These are phyloP conservation scores for Dactylellina haptotyla DNA, from an alignment of 2,329 filamentous ascomycete species.

Conservation along the genomic window DNA sequence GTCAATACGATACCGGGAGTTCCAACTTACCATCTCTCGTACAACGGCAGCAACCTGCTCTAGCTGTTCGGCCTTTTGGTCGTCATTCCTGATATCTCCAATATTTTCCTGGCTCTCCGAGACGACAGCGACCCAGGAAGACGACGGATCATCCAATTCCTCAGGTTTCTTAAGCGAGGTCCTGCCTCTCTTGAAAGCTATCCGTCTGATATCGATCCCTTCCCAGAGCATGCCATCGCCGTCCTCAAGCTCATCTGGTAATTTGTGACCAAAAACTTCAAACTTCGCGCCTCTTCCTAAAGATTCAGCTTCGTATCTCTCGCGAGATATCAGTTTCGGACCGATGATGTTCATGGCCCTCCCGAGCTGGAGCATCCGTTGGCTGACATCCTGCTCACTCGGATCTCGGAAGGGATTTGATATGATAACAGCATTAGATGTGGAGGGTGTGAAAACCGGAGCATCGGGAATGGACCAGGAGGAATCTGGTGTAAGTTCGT, in stretches of 20 bases:
- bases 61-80: slow-evolving; percentile 36
- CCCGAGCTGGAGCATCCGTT: slow-evolving; percentile 49
- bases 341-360: slow-evolving; percentile 49
- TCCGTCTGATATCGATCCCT: slow-evolving; percentile 37
- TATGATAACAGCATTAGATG: slow-evolving; percentile 34
- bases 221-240: slow-evolving; percentile 47
- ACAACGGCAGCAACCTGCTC: slow-evolving; percentile 46
- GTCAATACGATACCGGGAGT: background rate
- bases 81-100: slow-evolving; percentile 21
- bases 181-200: slow-evolving; percentile 46
- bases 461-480: slow-evolving; percentile 42
- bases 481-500: slow-evolving; percentile 21
- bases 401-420: slow-evolving; percentile 18
- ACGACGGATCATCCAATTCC: slow-evolving; percentile 37
- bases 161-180: slow-evolving; percentile 36
- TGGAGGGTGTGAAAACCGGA: slow-evolving; percentile 30
- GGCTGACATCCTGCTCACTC: slow-evolving; percentile 42
- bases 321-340: slow-evolving; percentile 45
- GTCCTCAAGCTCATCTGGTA: slow-evolving; percentile 23
- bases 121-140: slow-evolving; percentile 48
- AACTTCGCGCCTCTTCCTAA: slow-evolving; percentile 44
- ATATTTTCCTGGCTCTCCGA: slow-evolving; percentile 46
- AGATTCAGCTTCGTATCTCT: slow-evolving; percentile 37
- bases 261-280: slow-evolving; percentile 40
- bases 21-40: slow-evolving; percentile 37